These are phyloP conservation scores for Trichoderma koningiopsis DNA, from an alignment of 2,329 filamentous ascomycete genomes.

Conservation along the genomic window DNA sequence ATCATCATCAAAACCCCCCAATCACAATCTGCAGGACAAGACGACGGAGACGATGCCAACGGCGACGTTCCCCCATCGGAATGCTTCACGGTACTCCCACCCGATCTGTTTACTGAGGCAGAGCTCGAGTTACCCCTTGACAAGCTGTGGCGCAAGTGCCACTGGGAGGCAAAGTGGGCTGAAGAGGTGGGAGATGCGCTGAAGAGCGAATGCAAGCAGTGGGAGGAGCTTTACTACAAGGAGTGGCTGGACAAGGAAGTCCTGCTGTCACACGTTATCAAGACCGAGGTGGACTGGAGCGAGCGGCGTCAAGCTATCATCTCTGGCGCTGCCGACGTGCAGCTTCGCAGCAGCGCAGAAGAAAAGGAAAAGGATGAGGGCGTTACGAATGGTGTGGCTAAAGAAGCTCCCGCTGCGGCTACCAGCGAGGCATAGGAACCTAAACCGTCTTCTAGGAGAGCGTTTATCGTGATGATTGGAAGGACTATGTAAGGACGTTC, in stretches of 20 bases:
- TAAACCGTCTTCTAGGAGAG: background rate
- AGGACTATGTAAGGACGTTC: background rate
- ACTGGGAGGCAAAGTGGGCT: conserved; percentile 72
- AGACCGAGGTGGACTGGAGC: conserved; percentile 67
- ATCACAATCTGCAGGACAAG: conserved; percentile 59
- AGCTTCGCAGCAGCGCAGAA: conserved; percentile 42
- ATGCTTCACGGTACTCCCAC: conserved; percentile 57
- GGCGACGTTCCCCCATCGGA: conserved; percentile 61
- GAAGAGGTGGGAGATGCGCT: conserved; percentile 66
- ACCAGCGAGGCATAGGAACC: background rate
- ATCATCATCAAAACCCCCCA: conserved; percentile 65
- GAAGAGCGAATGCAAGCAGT: conserved; percentile 63
- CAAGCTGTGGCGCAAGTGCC: conserved; percentile 68
- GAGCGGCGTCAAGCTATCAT: conserved; percentile 59
- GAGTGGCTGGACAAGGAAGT: conserved; percentile 83
- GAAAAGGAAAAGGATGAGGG: conserved; percentile 35
- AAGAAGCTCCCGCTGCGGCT: background rate
- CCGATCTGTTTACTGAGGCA: conserved; percentile 63
- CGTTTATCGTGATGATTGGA: background rate
- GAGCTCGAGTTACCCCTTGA: conserved; percentile 64
- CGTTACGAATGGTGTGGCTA: conserved; percentile 30
- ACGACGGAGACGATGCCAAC: conserved; percentile 57
- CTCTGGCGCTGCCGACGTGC: conserved; percentile 49
- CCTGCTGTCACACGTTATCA: conserved; percentile 71
- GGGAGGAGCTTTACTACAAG: conserved; percentile 67